These are phyloP conservation scores for Ettlia oleoabundans DNA, from an alignment of 139 green algal species.

Conservation along the genomic window DNA sequence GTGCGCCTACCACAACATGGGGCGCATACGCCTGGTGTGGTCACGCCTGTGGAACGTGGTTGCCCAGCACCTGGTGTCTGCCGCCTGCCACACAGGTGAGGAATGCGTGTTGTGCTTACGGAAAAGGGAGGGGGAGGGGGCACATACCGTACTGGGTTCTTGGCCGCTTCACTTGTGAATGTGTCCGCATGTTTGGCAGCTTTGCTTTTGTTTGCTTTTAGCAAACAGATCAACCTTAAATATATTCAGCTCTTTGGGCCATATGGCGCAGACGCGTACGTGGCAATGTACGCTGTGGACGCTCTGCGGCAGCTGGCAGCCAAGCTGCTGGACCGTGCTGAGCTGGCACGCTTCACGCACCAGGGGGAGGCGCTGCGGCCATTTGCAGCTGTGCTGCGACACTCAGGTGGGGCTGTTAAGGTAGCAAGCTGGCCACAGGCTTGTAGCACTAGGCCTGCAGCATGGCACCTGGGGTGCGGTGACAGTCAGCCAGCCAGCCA, in stretches of 20 bases:
- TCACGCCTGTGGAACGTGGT: constrained; percentile 92
- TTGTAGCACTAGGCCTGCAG: too few species aligned
- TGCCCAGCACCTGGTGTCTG: constrained; percentile 51
- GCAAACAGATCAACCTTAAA: too few species aligned
- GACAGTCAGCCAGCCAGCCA: too few species aligned
- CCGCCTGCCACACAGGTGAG: constrained; percentile 90
- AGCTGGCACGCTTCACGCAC: constrained; percentile 98
- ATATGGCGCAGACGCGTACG: constrained; percentile 30
- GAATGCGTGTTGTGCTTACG: too few species aligned
- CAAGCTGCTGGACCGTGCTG: constrained; percentile 95
- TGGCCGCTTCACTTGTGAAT: too few species aligned
- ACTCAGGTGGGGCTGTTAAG: constrained; percentile 37
- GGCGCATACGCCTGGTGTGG: constrained; percentile 95
- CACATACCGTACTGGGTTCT: too few species aligned
- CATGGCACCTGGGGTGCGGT: too few species aligned
- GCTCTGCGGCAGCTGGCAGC: constrained; percentile 80
- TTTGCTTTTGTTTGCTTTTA: too few species aligned
- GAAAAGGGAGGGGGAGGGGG: too few species aligned
- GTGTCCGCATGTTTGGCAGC: too few species aligned
- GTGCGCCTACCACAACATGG: constrained; percentile 96
- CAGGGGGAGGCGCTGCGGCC: constrained; percentile 94
- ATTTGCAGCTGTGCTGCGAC: constrained; percentile 96
- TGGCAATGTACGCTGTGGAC: constrained; percentile 95
- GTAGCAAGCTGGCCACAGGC: background rate
- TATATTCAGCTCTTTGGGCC: background rate